Percentiles rank a stretch among this genome's conserved stretches.
Conservation (phyloP, 1,284 basidiomycete species). For the Marasmius sp. region DNA sequence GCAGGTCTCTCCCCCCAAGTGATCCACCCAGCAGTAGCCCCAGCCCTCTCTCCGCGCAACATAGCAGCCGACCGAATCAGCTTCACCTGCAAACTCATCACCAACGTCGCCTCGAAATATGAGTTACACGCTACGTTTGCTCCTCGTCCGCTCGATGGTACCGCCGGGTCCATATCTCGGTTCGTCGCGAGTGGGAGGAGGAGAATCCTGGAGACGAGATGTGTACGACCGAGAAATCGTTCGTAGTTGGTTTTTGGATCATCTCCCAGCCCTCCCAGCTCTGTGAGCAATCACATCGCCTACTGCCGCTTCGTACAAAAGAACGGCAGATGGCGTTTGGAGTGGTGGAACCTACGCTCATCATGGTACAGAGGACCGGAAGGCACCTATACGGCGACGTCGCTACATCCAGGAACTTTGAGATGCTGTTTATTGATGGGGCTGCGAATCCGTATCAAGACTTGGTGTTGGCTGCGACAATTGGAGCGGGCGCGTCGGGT, state of each 20-base stretch:
- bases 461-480: too few species aligned
- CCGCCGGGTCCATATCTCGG: too few species aligned
- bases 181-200: too few species aligned
- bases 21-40: too few species aligned
- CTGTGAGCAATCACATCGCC: conserved; percentile 64
- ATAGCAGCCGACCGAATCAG: conserved; percentile 57
- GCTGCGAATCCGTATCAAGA: too few species aligned
- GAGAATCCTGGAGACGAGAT: conserved; percentile 13
- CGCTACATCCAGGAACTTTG: too few species aligned
- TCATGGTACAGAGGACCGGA: conserved; percentile 73
- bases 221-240: conserved; percentile 33
- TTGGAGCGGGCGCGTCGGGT: too few species aligned
- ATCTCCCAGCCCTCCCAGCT: conserved; percentile 56
- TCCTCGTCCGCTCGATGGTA: conserved; percentile 41
- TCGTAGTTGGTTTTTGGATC: conserved; percentile 54
- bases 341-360: conserved; percentile 67
- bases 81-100: conserved; percentile 53
- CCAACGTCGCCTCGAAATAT: conserved; percentile 50
- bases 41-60: conserved; percentile 45
- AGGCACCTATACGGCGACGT: too few species aligned
- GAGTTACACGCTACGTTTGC: conserved; percentile 56
- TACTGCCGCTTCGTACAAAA: conserved; percentile 57
- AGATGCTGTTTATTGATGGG: too few species aligned
- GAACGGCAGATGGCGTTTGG: conserved; percentile 66
- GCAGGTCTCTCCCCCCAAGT: too few species aligned